A percentile compares a stretch with the other conserved stretches of the same genome.
Conservation (phyloP, 2,329 filamentous ascomycete genomes). For the Xylariaceae sp. region DNA sequence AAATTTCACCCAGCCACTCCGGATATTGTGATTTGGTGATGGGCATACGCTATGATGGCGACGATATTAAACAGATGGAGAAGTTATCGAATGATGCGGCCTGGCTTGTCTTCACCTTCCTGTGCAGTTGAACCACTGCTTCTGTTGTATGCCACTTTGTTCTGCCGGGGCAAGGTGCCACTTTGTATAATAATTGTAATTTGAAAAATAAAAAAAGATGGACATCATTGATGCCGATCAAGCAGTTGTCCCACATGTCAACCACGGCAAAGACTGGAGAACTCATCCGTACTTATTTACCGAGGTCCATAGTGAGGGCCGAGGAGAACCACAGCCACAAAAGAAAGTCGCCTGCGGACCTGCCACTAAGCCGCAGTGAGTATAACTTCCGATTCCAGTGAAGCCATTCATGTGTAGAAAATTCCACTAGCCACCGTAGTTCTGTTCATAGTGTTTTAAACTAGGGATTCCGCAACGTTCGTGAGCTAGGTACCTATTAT, state of each 20-base stretch:
- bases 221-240: too few relatives aligned
- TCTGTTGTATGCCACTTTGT: not conserved
- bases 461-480: not conserved
- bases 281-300: too few relatives aligned
- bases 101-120: not conserved
- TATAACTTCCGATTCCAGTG: too few relatives aligned
- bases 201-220: too few relatives aligned
- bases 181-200: too few relatives aligned
- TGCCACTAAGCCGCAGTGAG: too few relatives aligned
- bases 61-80: not conserved
- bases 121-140: not conserved
- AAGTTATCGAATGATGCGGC: not conserved
- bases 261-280: too few relatives aligned
- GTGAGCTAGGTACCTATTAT: not conserved
- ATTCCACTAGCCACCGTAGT: not conserved
- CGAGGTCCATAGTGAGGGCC: too few relatives aligned
- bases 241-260: too few relatives aligned
- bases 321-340: too few relatives aligned
- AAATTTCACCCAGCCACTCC: not conserved
- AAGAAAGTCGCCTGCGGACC: too few relatives aligned
- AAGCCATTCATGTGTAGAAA: not conserved
- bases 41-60: not conserved
- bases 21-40: not conserved
- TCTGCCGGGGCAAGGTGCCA: too few relatives aligned
- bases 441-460: not conserved